Conservation (phyloP, 2,329 filamentous ascomycete species). For the Lasiodiplodia sp. region DNA sequence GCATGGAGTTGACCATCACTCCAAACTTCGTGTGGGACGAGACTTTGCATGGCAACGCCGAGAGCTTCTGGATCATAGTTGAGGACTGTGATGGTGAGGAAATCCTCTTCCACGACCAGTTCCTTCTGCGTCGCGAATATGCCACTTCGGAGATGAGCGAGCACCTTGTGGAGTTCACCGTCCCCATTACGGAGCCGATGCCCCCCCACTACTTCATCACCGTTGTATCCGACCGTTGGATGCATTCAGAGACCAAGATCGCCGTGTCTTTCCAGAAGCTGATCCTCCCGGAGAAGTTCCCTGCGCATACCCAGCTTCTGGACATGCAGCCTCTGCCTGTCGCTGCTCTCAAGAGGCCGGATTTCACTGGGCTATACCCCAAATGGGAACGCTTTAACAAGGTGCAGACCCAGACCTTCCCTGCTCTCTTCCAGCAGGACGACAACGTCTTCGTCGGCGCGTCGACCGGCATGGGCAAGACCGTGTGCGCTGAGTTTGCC, state of each 20-base stretch:
- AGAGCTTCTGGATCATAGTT: slow-evolving; percentile 96
- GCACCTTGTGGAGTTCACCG: slow-evolving; percentile 94
- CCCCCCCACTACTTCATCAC: slow-evolving; percentile 99
- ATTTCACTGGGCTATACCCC: slow-evolving; percentile 82
- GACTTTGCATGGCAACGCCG: slow-evolving; percentile 81
- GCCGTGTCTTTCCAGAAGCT: slow-evolving; percentile 95
- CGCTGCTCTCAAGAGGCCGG: slow-evolving; percentile 83
- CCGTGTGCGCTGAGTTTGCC: slow-evolving; percentile 93
- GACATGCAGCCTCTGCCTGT: slow-evolving; percentile 92
- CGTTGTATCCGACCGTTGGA: slow-evolving; percentile 94
- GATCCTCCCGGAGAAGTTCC: slow-evolving; percentile 93
- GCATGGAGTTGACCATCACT: slow-evolving; percentile 87
- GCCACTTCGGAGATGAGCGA: slow-evolving; percentile 86
- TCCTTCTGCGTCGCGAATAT: slow-evolving; percentile 89
- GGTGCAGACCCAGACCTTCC: slow-evolving; percentile 96
- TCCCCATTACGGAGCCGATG: slow-evolving; percentile 96
- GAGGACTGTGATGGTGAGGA: slow-evolving; percentile 98
- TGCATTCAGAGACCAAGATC: slow-evolving; percentile 94
- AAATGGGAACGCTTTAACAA: slow-evolving; percentile 92
- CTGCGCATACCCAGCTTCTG: slow-evolving; percentile 87
- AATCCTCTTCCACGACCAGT: slow-evolving; percentile 92
- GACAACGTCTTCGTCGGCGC: slow-evolving; percentile 94
- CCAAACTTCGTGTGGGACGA: slow-evolving; percentile 98
- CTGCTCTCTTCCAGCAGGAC: slow-evolving; percentile 87
- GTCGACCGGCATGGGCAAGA: slow-evolving; percentile 96